Evolutionary conservation across 345 rosid genomes (phyloP), one percentile per base, ranked within the genome.

Genomic region (Boechera divaricarpa): DNA sequence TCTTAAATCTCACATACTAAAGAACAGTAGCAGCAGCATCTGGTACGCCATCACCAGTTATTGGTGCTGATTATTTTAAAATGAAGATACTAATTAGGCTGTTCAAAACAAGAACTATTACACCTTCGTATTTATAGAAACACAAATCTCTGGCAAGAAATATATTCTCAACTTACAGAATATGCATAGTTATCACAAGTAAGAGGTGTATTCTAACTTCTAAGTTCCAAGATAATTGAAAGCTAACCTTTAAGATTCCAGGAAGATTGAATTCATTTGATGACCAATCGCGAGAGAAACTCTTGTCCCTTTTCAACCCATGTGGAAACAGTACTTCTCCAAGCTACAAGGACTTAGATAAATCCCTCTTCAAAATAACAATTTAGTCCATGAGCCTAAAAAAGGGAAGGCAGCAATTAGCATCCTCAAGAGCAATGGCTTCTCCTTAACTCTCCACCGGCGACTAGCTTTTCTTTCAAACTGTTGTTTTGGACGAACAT

Each of bases 321-420:
- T 13, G 21, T 5, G 11, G 32, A 54, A 74, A 75, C 32, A 15
- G 15, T 18, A 70, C 18, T 35, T 33, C 67, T 71, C 38, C 75
- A 44, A 32, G 64, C 75, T 62, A 44, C 15, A 69, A 16, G 35
- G 41, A 47, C 11, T 53, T n/a, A 66, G 4, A 61, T 15, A 51
- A 4, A 62, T 24, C 66, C 65, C n/a, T 38, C 2, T 31, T 88
- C 79, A 90, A 63, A 83, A 85, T 7, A 94, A 69, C 80, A 91
- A 69, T 79, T 67, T 87, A 8, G 85, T 85, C 94, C 93, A 91
- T 7, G 87, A 91, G 42, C 87, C 80, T 82, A 91, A 77, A 77
- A 94, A 91, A 6, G 98, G 95, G 44, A 90, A 91, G 69, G 86
- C 76, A 18, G 94, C 94, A 78, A 91, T 69, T 16, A 91, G 60